These are phyloP conservation scores for Bipolaris gigantea DNA, from an alignment of 2,329 filamentous ascomycete species.

Conservation along the genomic window DNA sequence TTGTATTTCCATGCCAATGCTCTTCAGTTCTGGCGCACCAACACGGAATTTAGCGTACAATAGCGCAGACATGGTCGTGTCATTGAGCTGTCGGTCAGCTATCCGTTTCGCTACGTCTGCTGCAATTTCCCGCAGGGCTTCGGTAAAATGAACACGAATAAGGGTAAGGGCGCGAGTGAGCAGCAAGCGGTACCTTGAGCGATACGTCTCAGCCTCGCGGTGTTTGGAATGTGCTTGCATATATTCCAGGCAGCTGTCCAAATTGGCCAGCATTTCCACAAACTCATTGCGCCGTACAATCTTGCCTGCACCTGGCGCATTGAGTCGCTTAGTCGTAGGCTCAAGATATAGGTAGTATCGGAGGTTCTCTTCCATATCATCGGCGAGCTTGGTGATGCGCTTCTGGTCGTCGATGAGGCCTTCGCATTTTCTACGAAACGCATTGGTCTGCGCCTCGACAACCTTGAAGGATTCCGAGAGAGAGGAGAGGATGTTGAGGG, in stretches of 20 bases:
- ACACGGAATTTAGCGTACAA: conserved; percentile 73
- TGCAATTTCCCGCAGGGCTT: conserved; percentile 63
- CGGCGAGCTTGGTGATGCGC: conserved; percentile 74
- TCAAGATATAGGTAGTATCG: conserved; percentile 95
- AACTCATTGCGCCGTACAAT: conserved; percentile 84
- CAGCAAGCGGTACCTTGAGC: conserved; percentile 82
- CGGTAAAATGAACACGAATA: conserved; percentile 67
- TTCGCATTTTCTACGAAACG: conserved; percentile 90
- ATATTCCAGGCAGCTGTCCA: conserved; percentile 90
- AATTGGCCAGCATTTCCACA: conserved; percentile 79
- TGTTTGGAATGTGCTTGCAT: conserved; percentile 86
- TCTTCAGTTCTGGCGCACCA: conserved; percentile 66
- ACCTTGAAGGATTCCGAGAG: conserved; percentile 84
- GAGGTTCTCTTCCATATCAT: conserved; percentile 85
- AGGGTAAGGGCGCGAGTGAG: conserved; percentile 70
- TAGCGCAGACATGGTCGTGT: conserved; percentile 70
- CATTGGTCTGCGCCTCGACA: conserved; percentile 88
- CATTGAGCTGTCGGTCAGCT: conserved; percentile 68
- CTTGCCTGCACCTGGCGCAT: conserved; percentile 85
- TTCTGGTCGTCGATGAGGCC: conserved; percentile 80
- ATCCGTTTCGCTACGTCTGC: conserved; percentile 65
- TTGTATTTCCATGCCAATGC: conserved; percentile 67
- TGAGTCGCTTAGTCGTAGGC: conserved; percentile 83
- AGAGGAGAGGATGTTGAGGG: conserved; percentile 73
- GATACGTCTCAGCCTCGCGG: conserved; percentile 83